Percentiles rank a stretch among this genome's conserved stretches.
Conservation (phyloP, 306 rosid genomes). For the Begonia masoniana region DNA sequence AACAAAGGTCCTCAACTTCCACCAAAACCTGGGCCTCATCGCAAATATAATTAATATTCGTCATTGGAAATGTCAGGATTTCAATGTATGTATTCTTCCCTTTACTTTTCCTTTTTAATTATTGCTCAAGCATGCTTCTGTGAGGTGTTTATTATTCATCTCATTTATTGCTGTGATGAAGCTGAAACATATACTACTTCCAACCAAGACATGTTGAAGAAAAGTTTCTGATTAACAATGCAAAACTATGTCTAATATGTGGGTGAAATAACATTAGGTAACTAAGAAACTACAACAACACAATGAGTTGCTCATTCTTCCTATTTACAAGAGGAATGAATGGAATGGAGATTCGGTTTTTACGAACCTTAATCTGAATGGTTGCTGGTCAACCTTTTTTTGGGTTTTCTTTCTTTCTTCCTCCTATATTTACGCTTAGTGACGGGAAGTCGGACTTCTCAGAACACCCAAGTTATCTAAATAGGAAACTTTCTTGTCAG, state of each 20-base stretch:
- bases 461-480: conserved; percentile 62
- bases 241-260: too few species aligned
- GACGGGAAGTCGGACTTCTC: conserved; percentile 84
- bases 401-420: not conserved
- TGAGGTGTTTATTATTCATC: too few species aligned
- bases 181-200: too few species aligned
- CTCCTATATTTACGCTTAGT: conserved; percentile 19
- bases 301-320: conserved; percentile 16
- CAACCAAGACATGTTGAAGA: too few species aligned
- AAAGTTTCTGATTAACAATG: too few species aligned
- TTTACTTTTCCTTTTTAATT: too few species aligned
- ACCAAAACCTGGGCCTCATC: conserved; percentile 82
- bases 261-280: too few species aligned
- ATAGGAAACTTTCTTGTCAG: conserved; percentile 43
- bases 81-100: conserved; percentile 15
- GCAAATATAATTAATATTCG: conserved; percentile 49
- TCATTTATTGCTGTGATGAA: too few species aligned
- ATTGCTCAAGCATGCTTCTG: too few species aligned
- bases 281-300: not conserved
- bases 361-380: not conserved
- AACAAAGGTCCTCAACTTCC: conserved; percentile 62
- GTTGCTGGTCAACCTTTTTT: not conserved
- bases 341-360: conserved; percentile 18
- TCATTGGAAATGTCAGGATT: not conserved
- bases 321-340: conserved; percentile 49